Percentiles rank a stretch among this genome's conserved stretches.
These are phyloP conservation scores for Rhipidocladum racemiflorum DNA, from an alignment of 176 grass and related monocot genomes.

Conservation along the genomic window DNA sequence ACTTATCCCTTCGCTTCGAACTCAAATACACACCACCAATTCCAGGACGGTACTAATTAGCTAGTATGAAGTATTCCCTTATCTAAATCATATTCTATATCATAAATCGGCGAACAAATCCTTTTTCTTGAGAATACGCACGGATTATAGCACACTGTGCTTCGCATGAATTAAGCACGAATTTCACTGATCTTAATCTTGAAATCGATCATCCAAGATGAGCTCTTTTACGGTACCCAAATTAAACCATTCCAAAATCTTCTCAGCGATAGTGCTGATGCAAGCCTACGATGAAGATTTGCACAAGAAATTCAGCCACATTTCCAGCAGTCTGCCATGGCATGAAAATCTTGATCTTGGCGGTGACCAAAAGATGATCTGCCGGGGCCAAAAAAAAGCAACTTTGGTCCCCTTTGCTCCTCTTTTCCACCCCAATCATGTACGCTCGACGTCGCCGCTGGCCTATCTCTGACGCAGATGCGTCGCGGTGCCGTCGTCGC, in stretches of 20 bases:
- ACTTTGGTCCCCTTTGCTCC: constrained; percentile 25
- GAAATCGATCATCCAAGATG: not conserved
- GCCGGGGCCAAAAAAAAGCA: constrained; percentile 17
- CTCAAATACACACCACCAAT: not conserved
- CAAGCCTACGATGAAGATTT: not conserved
- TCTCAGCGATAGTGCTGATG: not conserved
- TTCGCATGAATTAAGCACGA: not conserved
- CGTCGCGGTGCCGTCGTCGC: not conserved
- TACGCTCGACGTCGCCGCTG: constrained; percentile 22
- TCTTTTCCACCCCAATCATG: constrained; percentile 26
- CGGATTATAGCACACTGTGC: not conserved
- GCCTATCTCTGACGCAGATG: constrained; percentile 28
- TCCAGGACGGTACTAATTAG: not conserved
- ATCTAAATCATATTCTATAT: not conserved
- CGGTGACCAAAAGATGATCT: constrained; percentile 32
- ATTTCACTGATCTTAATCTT: not conserved
- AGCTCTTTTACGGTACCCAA: too few relatives aligned
- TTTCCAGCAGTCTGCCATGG: not conserved
- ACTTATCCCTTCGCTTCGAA: too few relatives aligned
- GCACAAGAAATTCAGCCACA: not conserved
- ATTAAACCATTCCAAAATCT: not conserved
- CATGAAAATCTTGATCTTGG: constrained; percentile 22
- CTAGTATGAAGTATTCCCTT: not conserved
- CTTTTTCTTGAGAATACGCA: not conserved
- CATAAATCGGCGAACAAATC: not conserved